Base-by-base conservation (phyloP, 805 yeast genomes). In the Candida anglica region DNA sequence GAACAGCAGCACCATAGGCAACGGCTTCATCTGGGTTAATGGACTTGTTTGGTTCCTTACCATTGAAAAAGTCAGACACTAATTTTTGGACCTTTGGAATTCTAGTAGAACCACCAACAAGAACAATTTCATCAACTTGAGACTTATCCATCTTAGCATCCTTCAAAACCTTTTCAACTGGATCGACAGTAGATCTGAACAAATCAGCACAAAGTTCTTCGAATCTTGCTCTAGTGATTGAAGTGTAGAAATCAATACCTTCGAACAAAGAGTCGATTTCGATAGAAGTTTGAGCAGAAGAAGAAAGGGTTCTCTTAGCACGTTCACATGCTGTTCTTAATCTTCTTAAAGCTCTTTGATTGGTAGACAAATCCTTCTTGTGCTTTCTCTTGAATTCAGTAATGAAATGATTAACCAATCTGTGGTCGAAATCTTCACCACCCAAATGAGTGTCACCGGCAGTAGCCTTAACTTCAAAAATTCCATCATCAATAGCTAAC, bases 11-110 rank as follows among this genome's bases (percentile, higher is more conserved):
- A 78, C 98, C 98, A 55, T 81, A 91, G 28, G 98, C 98, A 57
- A 91, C 98, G 62, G 98, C 98, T 75, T 91, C 98, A 71, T 91
- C 98, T 44, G 98, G 98, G 75, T 91, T 91, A 58, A 91, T 91
- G 55, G 96, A 91, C 78, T 89, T 91, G 49, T 95, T 86, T 47
- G 95, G 91, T 69, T 88, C 88, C 77, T 93, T 91, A 54, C 96
- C 96, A 56, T 83, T 80, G 60, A 91, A 91, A 77, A 68, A 88
- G 46, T 82, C 76, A 69, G 91, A 95, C 50, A 91, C 77, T 54
- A 91, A 75, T 69, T 86, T 84, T 73, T 89, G 98, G 51, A 91
- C 91, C 77, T 88, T 93, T 70, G 98, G 98, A 71, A 91, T 93
- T 77, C 98, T 86, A 37, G 98, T 93, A 26, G 98, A 91, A 69